Evolutionary conservation across 495 filamentous ascomycete species (phyloP).

Genomic region (Chlorociboria aeruginascens): DNA sequence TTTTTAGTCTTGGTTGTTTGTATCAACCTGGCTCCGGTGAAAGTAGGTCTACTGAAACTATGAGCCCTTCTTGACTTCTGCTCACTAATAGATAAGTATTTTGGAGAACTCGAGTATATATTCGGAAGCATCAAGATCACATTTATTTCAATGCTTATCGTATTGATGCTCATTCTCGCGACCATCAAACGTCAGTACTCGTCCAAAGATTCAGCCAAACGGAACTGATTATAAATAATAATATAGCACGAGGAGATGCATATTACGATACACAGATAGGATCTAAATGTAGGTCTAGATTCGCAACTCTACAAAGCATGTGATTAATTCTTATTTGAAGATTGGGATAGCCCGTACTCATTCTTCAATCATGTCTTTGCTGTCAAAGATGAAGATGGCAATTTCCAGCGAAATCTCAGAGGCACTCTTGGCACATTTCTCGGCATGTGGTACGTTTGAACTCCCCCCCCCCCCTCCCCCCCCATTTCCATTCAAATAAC

Average conservation of each 20-base stretch:
- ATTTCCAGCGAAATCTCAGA: slow-evolving; percentile 11
- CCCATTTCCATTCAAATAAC: not conserved
- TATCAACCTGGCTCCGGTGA: slow-evolving; percentile 34
- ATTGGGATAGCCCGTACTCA: slow-evolving; percentile 26
- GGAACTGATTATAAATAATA: slow-evolving; percentile 4
- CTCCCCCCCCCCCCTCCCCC: not conserved
- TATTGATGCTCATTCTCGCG: slow-evolving; percentile 27
- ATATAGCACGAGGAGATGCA: slow-evolving; percentile 21
- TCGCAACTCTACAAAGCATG: not conserved
- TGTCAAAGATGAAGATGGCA: slow-evolving; percentile 17
- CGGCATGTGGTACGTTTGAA: slow-evolving; percentile 21
- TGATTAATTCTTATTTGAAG: slow-evolving; percentile 7
- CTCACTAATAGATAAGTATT: slow-evolving; percentile 19
- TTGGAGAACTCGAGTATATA: slow-evolving; percentile 37
- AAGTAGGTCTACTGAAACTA: slow-evolving; percentile 14
- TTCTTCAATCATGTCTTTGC: slow-evolving; percentile 23
- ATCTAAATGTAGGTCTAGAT: slow-evolving; percentile 21
- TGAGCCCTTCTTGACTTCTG: not conserved
- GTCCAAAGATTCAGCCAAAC: not conserved
- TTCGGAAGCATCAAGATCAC: slow-evolving; percentile 34
- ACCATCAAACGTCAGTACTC: slow-evolving; percentile 21
- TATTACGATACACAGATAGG: slow-evolving; percentile 24
- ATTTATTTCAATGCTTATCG: slow-evolving; percentile 33
- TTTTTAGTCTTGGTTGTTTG: slow-evolving; percentile 27
- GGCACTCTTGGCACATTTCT: slow-evolving; percentile 22